Evolutionary conservation across 441 rosid species (phyloP), one percentile per base, ranked within the genome.

Genomic region (Kokia cookei): DNA sequence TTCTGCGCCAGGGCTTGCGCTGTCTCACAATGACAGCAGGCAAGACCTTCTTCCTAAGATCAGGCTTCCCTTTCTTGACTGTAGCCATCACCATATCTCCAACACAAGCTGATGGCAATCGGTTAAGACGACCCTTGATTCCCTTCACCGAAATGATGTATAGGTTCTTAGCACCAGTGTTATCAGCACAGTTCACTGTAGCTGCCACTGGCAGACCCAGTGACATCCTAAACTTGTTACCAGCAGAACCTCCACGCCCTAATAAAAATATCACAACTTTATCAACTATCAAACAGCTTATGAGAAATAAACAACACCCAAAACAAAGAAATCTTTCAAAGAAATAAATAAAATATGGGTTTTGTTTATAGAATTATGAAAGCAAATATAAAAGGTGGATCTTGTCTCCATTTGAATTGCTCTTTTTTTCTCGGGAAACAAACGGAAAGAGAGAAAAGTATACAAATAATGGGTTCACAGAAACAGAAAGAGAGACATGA

Each of bases 61-160:
- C 92, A 0, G 93, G 96, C 76, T 91, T 91, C 12, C 96, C 94
- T 68, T 89, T 91, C 92, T 91, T 91, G 64, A 90, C 93, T 0
- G 97, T 91, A 57, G 97, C 97, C 97, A 91, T 91, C 32, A 91
- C 97, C 97, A 91, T 91, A 74, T 91, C 97, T 2, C 97, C 97
- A 32, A 91, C 94, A 75, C 97, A 89, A 73, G 97, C 93, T 0
- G 94, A 88, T 0, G 97, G 97, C 80, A 91, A 75, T 14, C 93
- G 77, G 77, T 91, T 91, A n/a, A 91, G 88, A 6, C 93, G 86
- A 3, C 94, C 93, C 77, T 91, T 90, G 82, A 91, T 90, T 14
- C 97, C 93, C 79, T 91, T 90, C 50, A 91, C 93, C 2, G 92
- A 91, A 55, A 91, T 91, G 77, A 91, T 90, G 84, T 90, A 91